Evolutionary conservation across 306 rosid genomes (phyloP), one percentile per base, ranked within the genome.

Genomic region (Trifolium subterraneum): DNA sequence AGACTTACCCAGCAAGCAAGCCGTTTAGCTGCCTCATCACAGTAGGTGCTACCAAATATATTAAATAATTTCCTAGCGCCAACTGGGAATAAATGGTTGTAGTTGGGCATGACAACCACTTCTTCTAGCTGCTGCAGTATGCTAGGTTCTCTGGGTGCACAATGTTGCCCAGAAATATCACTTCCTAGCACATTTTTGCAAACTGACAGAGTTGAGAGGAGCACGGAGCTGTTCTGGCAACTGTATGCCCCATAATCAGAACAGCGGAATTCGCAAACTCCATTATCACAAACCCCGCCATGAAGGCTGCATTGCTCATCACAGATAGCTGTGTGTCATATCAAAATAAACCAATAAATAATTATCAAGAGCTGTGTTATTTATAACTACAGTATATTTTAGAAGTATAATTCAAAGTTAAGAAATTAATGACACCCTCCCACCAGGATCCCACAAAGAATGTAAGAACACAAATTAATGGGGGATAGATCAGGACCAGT

Each of bases 211-310:
- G 87, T 88, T 2, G 92, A 86, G 61, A 88, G 82, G 70, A 93
- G 97, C 64, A 11, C 64, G 54, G 97, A 89, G 84, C 90, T 93
- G 85, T 91, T 93, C 86, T 91, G 98, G 88, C 98, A 91, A 10
- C 97, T 90, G 80, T 93, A 89, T 73, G 93, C 96, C 11, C 93
- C 90, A 41, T 93, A 89, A 81, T 93, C 96, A 29, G 98, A 90
- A 80, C 97, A 93, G 20, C 97, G 92, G 78, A 93, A 93, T 78
- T 93, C 97, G 23, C 98, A 93, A 69, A 89, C 86, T 64, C 98
- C 98, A 64, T 93, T 92, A 75, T 93, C 98, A 86, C 98, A 93
- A 66, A 93, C 98, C 70, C 98, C 97, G 6, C 98, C 98, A 71
- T 93, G 96, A 64, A 90, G 96, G 79, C 96, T 89, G 81, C 97